Base-by-base conservation (phyloP, 805 yeast species). In the Kodamaea kakaduensis region DNA sequence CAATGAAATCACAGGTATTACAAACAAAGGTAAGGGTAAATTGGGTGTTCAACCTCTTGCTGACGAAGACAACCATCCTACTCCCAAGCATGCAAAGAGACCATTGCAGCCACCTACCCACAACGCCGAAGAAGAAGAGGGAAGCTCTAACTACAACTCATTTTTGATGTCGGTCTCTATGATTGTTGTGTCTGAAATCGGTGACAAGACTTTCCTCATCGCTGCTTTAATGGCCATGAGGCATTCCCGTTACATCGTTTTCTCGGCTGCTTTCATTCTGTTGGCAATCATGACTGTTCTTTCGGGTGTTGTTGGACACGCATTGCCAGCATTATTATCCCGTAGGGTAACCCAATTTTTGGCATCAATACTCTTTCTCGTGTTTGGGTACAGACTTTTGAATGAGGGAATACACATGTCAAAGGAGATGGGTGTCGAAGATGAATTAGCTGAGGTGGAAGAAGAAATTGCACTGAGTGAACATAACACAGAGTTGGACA, bases 161-260 rank as follows among this genome's bases (percentile, higher is more conserved):
- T 82, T 93, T 47, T 19, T 84, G 40, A 77, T 90, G 81, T 77
- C 97, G 1, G 65, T 81, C 21, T 76, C 90, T 10, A 93, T 93
- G 98, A 93, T 93, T 52, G 64, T 85, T 20, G 84, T 88, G n/a
- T 84, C 95, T 18, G 99, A 93, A 60, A 82, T 93, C 40, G 98
- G 98, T 41, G 99, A 93, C 59, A 93, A 93, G 65, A 93, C 99
- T 0, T 93, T 93, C 56, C 72, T 93, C 46, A 87, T 93, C 50
- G 97, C 98, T 22, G 97, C 97, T 2, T 70, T 93, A 45, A 89
- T 93, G 96, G 96, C 97, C 19, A 93, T 93, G 97, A 84, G 86
- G 55, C 81, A 88, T 60, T 77, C 89, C 13, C 74, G 94, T 50
- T 50, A 74, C 52, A 70, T 86, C 31, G 97, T 93, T n/a, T 90